Evolutionary conservation across 2,329 filamentous ascomycete genomes (phyloP), one percentile per base, ranked within the genome.

Genomic region (Penicillium sp.): DNA sequence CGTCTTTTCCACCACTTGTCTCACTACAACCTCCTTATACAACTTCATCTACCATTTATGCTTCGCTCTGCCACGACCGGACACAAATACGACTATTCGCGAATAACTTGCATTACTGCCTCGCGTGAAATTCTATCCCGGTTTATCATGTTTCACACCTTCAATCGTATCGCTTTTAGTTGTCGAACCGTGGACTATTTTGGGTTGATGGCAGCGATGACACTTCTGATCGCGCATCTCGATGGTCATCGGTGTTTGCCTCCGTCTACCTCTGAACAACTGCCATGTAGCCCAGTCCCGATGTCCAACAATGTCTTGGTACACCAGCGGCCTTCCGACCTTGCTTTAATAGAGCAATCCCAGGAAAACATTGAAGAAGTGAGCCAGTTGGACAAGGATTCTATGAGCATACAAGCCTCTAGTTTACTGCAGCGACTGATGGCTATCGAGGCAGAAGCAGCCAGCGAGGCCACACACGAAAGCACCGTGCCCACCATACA

Each of bases 11-110:
- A 80, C 3, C 85, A 87, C 60, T 76, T 86, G 28, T 78, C 79
- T 9, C 82, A 86, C 64, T 82, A 82, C 66, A 79, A 81, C 51
- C 77, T 86, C 2, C 73, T 86, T 15, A 80, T 83, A 45, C 78
- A 84, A 10, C 78, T 87, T 0, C 85, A 88, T 59, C 78, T 87
- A 3, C 85, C 85, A 0, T 86, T 83, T 62, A 82, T 87, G 74
- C 78, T 87, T 17, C 78, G 77, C 19, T 65, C 70, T 1, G 67
- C 69, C 5, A 56, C 55, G 1, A 10, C 47, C 15, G 70, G 73
- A 13, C 55, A 59, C 2, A 77, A 78, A 17, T 80, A 81, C 59
- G 80, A 82, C 17, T 84, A 84, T 67, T 83, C 80, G 60, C 82
- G 81, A 63, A 78, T 79, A 6, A 80, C 80, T 1, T 84, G 83